Conservation (phyloP, 805 yeast genomes). For the Candida coleopterorum region DNA sequence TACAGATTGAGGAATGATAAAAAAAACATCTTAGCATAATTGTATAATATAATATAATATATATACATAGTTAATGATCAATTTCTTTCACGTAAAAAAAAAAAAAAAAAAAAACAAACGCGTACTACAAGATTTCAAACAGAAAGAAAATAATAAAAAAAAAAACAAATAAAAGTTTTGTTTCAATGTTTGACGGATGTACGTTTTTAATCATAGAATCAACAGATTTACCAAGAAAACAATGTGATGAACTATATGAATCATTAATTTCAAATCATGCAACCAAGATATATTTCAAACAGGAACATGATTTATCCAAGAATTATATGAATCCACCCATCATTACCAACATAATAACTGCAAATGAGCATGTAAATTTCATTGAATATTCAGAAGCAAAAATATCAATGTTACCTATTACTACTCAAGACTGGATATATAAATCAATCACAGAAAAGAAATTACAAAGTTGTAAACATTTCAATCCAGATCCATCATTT, state of each 20-base stretch:
- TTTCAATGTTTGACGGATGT: constrained; percentile 6
- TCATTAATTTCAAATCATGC: constrained; percentile 20
- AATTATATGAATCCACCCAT: constrained; percentile 7
- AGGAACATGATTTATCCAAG: constrained; percentile 9
- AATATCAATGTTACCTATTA: constrained; percentile 59
- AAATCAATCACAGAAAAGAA: constrained; percentile 40
- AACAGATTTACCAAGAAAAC: constrained; percentile 11
- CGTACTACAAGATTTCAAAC: no score
- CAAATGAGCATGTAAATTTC: constrained; percentile 40
- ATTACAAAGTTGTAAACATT: constrained; percentile 50
- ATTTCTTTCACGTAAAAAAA: no score
- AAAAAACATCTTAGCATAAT: no score
- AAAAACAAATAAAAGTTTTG: neutral
- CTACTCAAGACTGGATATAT: constrained; percentile 56
- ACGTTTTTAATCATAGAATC: constrained; percentile 19
- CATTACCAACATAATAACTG: constrained; percentile 49
- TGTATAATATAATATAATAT: neutral
- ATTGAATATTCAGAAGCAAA: constrained; percentile 45
- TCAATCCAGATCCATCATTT: constrained; percentile 66
- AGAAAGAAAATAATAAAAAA: neutral
- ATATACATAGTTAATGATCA: no score
- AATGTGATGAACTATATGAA: constrained; percentile 10
- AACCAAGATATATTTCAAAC: constrained; percentile 14
- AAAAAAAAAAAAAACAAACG: no score
- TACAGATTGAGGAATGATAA: constrained; percentile 11